Conservation (phyloP, 768 basidiomycete genomes). For the Cubamyces lactineus region DNA sequence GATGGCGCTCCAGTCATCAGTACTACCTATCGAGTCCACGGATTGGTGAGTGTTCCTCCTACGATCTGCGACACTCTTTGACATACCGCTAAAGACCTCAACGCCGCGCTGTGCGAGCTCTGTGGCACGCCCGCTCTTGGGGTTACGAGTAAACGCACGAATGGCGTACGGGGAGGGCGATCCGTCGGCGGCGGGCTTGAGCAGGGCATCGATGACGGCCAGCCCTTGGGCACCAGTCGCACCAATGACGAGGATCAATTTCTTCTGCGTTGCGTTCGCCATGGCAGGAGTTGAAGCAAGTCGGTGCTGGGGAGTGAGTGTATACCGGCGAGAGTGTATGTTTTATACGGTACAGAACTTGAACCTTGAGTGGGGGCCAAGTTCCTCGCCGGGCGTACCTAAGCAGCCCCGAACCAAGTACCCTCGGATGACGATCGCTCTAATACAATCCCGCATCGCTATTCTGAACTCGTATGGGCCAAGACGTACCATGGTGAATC, state of each 20-base stretch:
- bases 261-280: conserved; percentile 17
- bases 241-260: conserved; percentile 48
- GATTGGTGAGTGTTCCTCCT: neutral
- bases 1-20: conserved; percentile 37
- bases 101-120: conserved; percentile 41
- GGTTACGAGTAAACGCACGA: conserved; percentile 44
- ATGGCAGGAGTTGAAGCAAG: neutral
- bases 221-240: conserved; percentile 50
- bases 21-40: conserved; percentile 34
- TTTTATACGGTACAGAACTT: too few relatives aligned
- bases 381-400: too few relatives aligned
- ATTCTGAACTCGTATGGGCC: too few relatives aligned
- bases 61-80: neutral
- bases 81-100: conserved; percentile 40
- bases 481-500: too few relatives aligned
- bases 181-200: conserved; percentile 39
- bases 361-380: too few relatives aligned
- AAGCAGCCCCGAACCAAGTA: too few relatives aligned
- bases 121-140: conserved; percentile 37
- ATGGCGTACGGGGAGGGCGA: conserved; percentile 45
- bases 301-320: too few relatives aligned
- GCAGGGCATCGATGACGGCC: conserved; percentile 42
- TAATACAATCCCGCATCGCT: too few relatives aligned
- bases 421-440: too few relatives aligned
- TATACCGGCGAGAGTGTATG: too few relatives aligned